Evolutionary conservation across 192 early-diverging fungal species (phyloP).

Genomic region (Pilaira anomala): DNA sequence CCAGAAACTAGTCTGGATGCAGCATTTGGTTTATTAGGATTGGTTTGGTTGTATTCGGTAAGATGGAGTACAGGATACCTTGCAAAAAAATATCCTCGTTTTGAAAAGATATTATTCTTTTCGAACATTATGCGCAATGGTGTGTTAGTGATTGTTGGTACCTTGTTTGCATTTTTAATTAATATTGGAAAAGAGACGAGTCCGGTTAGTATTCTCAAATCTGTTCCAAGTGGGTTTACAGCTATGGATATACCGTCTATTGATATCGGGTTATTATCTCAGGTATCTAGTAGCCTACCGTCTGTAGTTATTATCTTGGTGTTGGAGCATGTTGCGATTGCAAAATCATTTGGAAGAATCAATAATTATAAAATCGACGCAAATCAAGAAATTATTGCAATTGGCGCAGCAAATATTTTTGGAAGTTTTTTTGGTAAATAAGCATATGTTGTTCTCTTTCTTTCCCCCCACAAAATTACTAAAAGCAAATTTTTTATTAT

Average conservation of each 20-base stretch:
- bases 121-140: constrained; percentile 67
- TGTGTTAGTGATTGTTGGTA: constrained; percentile 72
- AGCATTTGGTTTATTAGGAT: constrained; percentile 53
- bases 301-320: constrained; percentile 74
- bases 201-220: constrained; percentile 63
- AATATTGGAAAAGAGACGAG: constrained; percentile 37
- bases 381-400: constrained; percentile 89
- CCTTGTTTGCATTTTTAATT: constrained; percentile 63
- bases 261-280: constrained; percentile 46
- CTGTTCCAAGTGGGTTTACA: constrained; percentile 73
- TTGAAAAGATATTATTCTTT: constrained; percentile 55
- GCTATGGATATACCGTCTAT: constrained; percentile 55
- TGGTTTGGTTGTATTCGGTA: constrained; percentile 43
- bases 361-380: constrained; percentile 75
- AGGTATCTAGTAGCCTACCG: constrained; percentile 51
- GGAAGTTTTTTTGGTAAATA: constrained; percentile 65
- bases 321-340: constrained; percentile 88
- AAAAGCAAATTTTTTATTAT: neutral
- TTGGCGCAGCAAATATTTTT: constrained; percentile 76
- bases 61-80: constrained; percentile 36
- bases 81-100: constrained; percentile 44
- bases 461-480: too few species aligned
- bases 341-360: constrained; percentile 82
- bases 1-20: constrained; percentile 52
- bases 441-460: constrained; percentile 26